Conservation (phyloP, 306 rosid genomes). For the Citrullus colocynthis region DNA sequence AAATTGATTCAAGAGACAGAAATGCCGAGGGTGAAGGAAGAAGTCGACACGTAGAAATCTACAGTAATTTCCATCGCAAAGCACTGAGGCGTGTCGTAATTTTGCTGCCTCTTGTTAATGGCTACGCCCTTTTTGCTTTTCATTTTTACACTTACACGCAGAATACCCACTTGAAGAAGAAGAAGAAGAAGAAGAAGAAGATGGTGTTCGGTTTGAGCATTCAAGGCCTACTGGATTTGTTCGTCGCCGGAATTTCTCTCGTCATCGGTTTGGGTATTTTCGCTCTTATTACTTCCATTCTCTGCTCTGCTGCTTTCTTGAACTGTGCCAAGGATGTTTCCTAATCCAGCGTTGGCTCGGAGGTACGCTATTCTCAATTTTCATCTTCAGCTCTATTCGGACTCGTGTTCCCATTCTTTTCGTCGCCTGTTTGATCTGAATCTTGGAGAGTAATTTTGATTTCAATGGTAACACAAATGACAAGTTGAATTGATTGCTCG, state of each 20-base stretch:
- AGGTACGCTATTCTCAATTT: neutral
- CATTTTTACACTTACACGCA: neutral
- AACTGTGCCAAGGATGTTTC: conserved; percentile 35
- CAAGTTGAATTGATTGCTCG: neutral
- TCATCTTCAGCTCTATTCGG: neutral
- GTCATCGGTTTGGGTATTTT: conserved; percentile 39
- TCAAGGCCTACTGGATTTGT: conserved; percentile 49
- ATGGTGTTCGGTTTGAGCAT: conserved; percentile 32
- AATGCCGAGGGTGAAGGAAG: neutral
- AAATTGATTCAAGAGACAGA: neutral
- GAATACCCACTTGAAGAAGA: neutral
- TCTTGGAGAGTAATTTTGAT: neutral
- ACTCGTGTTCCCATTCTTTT: neutral
- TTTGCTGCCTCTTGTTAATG: neutral
- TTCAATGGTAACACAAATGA: neutral
- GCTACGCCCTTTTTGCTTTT: neutral
- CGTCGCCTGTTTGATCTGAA: neutral
- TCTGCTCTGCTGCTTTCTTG: conserved; percentile 57
- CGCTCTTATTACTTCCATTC: conserved; percentile 52
- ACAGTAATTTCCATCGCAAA: neutral
- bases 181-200: neutral
- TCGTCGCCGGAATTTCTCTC: conserved; percentile 57
- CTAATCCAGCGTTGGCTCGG: conserved; percentile 11
- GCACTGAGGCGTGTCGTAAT: neutral
- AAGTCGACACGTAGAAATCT: neutral